Evolutionary conservation across 805 yeast genomes (phyloP).

Genomic region (Sugiyamaella americana): DNA sequence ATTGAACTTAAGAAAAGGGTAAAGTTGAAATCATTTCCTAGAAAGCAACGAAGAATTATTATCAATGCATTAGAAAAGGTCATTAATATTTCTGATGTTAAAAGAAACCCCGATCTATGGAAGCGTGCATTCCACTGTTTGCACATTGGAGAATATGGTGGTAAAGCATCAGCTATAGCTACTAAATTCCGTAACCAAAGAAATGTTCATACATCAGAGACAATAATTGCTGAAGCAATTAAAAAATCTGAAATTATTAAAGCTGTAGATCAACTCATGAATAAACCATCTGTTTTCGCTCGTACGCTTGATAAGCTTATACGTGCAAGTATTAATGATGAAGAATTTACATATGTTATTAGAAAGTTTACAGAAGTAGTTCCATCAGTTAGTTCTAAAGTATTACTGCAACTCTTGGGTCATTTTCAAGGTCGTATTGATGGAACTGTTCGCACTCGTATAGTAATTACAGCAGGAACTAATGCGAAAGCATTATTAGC

Average conservation of each 20-base stretch:
- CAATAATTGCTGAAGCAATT: neutral
- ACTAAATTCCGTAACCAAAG: neutral
- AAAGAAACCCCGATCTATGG: constrained; percentile 5
- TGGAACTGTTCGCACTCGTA: neutral
- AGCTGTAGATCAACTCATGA: neutral
- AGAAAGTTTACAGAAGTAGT: neutral
- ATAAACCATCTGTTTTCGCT: neutral
- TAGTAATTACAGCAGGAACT: constrained; percentile 3
- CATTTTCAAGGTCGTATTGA: constrained; percentile 7
- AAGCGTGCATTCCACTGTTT: constrained; percentile 11
- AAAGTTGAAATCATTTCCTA: constrained; percentile 8
- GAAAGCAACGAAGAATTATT: constrained; percentile 5
- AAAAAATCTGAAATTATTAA: neutral
- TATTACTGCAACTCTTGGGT: constrained; percentile 8
- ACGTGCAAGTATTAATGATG: neutral
- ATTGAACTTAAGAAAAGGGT: constrained; percentile 4
- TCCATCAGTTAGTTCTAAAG: constrained; percentile 1
- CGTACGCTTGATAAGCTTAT: neutral
- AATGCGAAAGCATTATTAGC: neutral
- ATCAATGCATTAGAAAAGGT: constrained; percentile 8
- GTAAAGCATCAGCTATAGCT: constrained; percentile 6
- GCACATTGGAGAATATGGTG: constrained; percentile 11
- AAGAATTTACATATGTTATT: neutral
- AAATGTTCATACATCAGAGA: neutral
- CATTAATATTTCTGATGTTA: constrained; percentile 4